A percentile compares a stretch with the other conserved stretches of the same genome.
phyloP scores from a whole-genome alignment of 331 rosid species.

The Phaseolus coccineus region DNA sequence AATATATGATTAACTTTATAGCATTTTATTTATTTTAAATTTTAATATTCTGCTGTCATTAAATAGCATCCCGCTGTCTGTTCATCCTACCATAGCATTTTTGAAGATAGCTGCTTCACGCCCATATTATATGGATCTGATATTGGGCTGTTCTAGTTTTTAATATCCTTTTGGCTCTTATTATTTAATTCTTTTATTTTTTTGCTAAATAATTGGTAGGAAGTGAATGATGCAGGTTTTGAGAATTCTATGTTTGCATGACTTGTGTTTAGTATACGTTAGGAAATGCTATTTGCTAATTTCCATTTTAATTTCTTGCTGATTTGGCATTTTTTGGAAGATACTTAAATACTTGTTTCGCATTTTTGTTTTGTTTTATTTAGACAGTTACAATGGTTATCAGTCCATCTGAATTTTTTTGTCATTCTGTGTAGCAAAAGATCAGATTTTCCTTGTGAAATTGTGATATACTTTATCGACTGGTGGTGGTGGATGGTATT shows the following conservation, averaged over 20 bases:
- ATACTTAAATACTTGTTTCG: slow-evolving; percentile 6
- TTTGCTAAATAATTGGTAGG: slow-evolving; percentile 2
- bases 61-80: not conserved
- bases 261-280: not conserved
- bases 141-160: slow-evolving; percentile 6
- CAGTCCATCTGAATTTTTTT: not conserved
- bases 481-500: slow-evolving; percentile 30
- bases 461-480: slow-evolving; percentile 19
- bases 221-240: not conserved
- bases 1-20: not conserved
- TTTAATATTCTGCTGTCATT: not conserved
- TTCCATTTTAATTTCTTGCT: not conserved
- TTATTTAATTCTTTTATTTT: not conserved
- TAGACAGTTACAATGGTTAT: not conserved
- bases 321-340: not conserved
- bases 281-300: not conserved
- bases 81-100: not conserved
- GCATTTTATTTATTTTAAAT: not conserved
- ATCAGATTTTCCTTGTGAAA: slow-evolving; percentile 15
- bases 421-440: slow-evolving; percentile 8
- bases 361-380: slow-evolving; percentile 5
- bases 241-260: not conserved
- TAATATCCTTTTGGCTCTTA: not conserved
- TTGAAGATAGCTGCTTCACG: too few relatives aligned
- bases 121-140: not conserved